A percentile compares a stretch with the other conserved stretches of the same genome.
Evolutionary conservation across 2,329 filamentous ascomycete genomes (phyloP).

Genomic region (Neopestalotiopsis sp.): DNA sequence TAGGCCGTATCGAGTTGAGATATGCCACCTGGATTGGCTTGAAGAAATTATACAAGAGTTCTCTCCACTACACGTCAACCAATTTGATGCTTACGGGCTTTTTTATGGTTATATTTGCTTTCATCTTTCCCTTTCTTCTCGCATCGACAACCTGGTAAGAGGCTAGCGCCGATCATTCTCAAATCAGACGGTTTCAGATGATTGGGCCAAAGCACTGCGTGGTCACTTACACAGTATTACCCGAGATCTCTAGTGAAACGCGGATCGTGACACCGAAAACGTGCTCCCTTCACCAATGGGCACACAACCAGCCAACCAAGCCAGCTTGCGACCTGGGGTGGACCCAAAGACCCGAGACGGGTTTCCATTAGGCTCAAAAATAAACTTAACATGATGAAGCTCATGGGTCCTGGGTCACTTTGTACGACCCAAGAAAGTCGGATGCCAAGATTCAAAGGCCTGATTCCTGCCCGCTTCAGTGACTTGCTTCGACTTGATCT

Average conservation of each 20-base stretch:
- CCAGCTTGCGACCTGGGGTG: neutral
- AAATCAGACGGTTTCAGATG: slow-evolving; percentile 18
- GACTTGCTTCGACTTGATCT: neutral
- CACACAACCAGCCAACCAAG: neutral
- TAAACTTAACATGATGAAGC: slow-evolving; percentile 3
- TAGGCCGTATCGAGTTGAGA: neutral
- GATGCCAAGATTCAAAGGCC: neutral
- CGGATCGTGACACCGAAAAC: slow-evolving; percentile 9
- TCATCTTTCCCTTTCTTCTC: neutral
- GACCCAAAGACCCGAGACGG: neutral
- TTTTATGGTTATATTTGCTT: neutral
- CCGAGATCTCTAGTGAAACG: slow-evolving; percentile 9
- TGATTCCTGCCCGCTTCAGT: neutral
- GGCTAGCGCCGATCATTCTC: slow-evolving; percentile 8
- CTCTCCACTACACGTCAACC: slow-evolving; percentile 1
- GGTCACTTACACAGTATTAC: neutral
- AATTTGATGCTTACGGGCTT: slow-evolving; percentile 6
- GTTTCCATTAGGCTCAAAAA: neutral
- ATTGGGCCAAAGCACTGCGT: slow-evolving; percentile 9
- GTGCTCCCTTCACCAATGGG: neutral
- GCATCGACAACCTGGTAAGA: neutral
- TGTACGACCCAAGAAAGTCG: neutral
- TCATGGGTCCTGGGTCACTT: neutral
- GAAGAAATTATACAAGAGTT: neutral
- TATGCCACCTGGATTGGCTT: neutral